A percentile compares a stretch with the other conserved stretches of the same genome.
phyloP scores from a whole-genome alignment of 371 early-diverging fungal genomes.

The Dentiscutata heterogama region DNA sequence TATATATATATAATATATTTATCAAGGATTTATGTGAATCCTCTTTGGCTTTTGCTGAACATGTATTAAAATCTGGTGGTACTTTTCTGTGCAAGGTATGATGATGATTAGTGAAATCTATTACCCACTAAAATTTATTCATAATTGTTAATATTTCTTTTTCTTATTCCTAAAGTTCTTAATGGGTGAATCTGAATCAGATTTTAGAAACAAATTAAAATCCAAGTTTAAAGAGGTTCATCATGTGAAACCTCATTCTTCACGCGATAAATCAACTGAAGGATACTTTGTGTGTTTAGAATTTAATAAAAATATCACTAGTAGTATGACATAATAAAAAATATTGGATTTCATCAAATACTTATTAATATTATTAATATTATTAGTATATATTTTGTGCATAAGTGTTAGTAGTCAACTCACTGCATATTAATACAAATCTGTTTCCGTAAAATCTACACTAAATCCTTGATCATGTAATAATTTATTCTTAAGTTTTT shows the following conservation, averaged over 20 bases:
- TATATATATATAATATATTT: not conserved
- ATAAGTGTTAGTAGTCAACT: not conserved
- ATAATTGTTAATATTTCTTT: not conserved
- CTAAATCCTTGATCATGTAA: slow-evolving; percentile 89
- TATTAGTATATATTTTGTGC: too few species aligned
- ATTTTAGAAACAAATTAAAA: slow-evolving; percentile 60
- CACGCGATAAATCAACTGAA: slow-evolving; percentile 80
- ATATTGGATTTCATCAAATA: too few species aligned
- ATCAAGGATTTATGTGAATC: slow-evolving; percentile 73
- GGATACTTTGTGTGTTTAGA: slow-evolving; percentile 78
- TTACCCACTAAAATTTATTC: not conserved
- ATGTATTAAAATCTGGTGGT: slow-evolving; percentile 69
- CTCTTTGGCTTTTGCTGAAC: slow-evolving; percentile 70
- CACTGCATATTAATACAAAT: slow-evolving; percentile 67
- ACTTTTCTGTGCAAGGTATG: slow-evolving; percentile 78
- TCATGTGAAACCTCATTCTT: slow-evolving; percentile 76
- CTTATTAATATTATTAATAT: too few species aligned
- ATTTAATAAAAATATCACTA: slow-evolving; percentile 1
- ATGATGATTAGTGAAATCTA: not conserved
- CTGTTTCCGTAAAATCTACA: slow-evolving; percentile 83
- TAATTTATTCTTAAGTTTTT: slow-evolving; percentile 75
- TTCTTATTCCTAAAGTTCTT: slow-evolving; percentile 58
- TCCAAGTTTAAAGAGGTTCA: slow-evolving; percentile 61
- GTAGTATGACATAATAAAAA: not conserved
- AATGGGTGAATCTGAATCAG: slow-evolving; percentile 72